These are phyloP conservation scores for Dictyostelium capitatum DNA, from an alignment of 78 protist species.

Conservation along the genomic window DNA sequence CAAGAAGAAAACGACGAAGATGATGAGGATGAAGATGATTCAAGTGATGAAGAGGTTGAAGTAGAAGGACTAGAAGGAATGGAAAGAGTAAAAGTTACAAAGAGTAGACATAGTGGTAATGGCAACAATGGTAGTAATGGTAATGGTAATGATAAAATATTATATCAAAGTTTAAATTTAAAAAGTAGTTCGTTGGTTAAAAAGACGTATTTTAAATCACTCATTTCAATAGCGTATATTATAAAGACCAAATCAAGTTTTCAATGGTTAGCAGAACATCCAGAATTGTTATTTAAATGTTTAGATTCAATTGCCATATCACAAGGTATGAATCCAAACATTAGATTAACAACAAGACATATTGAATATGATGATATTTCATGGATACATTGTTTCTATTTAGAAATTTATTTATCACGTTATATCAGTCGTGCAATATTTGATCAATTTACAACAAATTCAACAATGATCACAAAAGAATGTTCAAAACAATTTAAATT, in stretches of 20 bases:
- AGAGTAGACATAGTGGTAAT: background rate
- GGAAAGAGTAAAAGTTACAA: background rate
- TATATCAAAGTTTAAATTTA: background rate
- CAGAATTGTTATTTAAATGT: background rate
- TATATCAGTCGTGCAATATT: background rate
- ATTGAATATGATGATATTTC: constrained; percentile 30
- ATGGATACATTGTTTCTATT: background rate
- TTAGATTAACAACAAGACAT: background rate
- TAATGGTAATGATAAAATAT: background rate
- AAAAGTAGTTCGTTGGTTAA: background rate
- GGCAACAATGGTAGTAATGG: background rate
- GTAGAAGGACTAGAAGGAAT: background rate
- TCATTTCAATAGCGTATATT: constrained; percentile 17
- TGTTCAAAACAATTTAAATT: background rate
- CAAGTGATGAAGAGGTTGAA: background rate
- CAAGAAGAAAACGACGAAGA: background rate
- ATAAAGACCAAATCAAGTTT: constrained; percentile 59
- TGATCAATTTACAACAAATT: background rate
- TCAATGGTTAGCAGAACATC: constrained; percentile 18
- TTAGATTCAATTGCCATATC: background rate
- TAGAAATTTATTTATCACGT: background rate
- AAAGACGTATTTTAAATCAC: background rate
- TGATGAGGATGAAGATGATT: background rate
- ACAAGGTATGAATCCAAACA: constrained; percentile 22
- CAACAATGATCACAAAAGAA: background rate